Evolutionary conservation across 202 grass and related monocot species (phyloP).

Genomic region (Brachypodium distachyon): DNA sequence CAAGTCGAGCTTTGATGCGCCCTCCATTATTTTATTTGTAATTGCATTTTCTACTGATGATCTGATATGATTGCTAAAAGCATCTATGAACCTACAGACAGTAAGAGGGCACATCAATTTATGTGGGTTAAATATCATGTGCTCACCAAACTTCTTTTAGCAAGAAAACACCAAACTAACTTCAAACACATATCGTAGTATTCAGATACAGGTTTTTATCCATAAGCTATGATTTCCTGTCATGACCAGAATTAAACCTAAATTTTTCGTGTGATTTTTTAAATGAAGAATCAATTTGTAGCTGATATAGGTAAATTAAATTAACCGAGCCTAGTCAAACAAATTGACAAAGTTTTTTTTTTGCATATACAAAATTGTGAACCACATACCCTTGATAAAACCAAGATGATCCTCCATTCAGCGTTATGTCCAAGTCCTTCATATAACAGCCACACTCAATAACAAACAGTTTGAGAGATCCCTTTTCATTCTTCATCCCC

Average conservation of each 20-base stretch:
- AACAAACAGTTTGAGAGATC: constrained; percentile 58
- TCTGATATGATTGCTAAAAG: constrained; percentile 74
- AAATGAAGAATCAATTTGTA: background rate
- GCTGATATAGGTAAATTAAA: background rate
- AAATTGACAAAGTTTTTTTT: background rate
- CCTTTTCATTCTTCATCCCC: constrained; percentile 77
- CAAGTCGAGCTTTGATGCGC: constrained; percentile 60
- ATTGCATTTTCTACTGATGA: constrained; percentile 79
- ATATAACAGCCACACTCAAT: constrained; percentile 78
- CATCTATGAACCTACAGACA: constrained; percentile 74
- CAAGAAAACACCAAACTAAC: background rate
- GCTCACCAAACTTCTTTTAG: background rate
- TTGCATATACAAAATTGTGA: background rate
- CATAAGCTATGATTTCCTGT: background rate
- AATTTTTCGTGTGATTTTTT: background rate
- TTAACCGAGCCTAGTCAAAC: background rate
- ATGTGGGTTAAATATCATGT: background rate
- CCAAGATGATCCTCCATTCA: constrained; percentile 85
- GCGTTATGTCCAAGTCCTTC: constrained; percentile 48
- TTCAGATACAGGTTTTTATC: background rate
- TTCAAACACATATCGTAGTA: background rate
- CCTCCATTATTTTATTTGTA: constrained; percentile 60
- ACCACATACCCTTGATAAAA: constrained; percentile 85
- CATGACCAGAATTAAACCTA: background rate
- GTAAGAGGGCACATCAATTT: constrained; percentile 2